A percentile compares a stretch with the other conserved stretches of the same genome.
phyloP scores from a whole-genome alignment of 225 moss, liverwort and hornwort species.

The Ulota crispa region DNA sequence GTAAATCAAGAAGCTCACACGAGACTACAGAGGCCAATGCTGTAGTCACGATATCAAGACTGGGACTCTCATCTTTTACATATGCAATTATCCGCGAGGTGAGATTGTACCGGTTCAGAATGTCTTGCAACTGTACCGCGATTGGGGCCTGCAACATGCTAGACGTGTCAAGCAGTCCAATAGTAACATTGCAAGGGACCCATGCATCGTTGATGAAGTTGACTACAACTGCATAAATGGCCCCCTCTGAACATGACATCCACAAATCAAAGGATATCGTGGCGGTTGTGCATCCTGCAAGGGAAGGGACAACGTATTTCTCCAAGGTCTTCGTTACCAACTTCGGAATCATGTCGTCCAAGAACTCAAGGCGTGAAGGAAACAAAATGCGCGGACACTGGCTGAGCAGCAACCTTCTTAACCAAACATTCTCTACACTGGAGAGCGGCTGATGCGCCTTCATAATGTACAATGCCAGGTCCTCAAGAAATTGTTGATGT shows the following conservation, averaged over 20 bases:
- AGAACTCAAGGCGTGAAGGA: slow-evolving; percentile 48
- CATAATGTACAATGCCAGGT: slow-evolving; percentile 42
- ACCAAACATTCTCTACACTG: slow-evolving; percentile 44
- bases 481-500: slow-evolving; percentile 52
- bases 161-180: slow-evolving; percentile 46
- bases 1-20: slow-evolving; percentile 43
- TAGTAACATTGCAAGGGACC: slow-evolving; percentile 49
- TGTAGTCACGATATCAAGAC: slow-evolving; percentile 34
- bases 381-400: slow-evolving; percentile 47
- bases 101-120: slow-evolving; percentile 48
- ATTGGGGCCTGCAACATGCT: slow-evolving; percentile 39
- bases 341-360: slow-evolving; percentile 49
- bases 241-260: slow-evolving; percentile 39
- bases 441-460: slow-evolving; percentile 45
- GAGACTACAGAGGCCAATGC: slow-evolving; percentile 49
- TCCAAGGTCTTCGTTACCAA: slow-evolving; percentile 53
- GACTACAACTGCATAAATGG: slow-evolving; percentile 44
- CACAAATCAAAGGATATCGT: slow-evolving; percentile 55
- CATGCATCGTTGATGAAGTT: slow-evolving; percentile 54
- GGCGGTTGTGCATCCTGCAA: slow-evolving; percentile 50
- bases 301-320: slow-evolving; percentile 48
- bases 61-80: slow-evolving; percentile 40
- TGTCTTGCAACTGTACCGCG: slow-evolving; percentile 46
- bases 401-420: slow-evolving; percentile 49
- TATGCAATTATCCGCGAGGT: slow-evolving; percentile 42